Evolutionary conservation across 2,329 filamentous ascomycete species (phyloP).

Genomic region (Emmonsia crescens): DNA sequence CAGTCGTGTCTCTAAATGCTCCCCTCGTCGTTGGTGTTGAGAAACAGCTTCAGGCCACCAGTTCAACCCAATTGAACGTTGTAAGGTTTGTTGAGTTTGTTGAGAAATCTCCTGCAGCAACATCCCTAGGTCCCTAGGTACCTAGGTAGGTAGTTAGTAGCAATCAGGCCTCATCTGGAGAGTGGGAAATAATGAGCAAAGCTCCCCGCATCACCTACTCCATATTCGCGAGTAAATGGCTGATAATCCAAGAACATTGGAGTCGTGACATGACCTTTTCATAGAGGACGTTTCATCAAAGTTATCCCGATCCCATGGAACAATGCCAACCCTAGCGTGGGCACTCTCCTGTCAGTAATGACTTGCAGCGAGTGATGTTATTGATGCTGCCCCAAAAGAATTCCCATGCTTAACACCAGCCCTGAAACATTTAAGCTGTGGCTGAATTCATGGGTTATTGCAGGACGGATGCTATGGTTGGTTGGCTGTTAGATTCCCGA

Average conservation of each 20-base stretch:
- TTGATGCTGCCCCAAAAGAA: no score
- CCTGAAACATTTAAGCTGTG: neutral
- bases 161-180: no score
- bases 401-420: no score
- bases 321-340: neutral
- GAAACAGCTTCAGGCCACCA: neutral
- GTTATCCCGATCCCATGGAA: neutral
- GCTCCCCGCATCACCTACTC: neutral
- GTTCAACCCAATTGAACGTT: no score
- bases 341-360: no score
- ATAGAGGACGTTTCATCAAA: neutral
- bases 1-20: neutral
- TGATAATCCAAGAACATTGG: neutral
- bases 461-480: neutral
- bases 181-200: no score
- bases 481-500: neutral
- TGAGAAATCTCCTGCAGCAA: neutral
- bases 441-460: neutral
- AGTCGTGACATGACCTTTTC: neutral
- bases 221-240: neutral
- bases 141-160: no score
- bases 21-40: neutral
- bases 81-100: neutral
- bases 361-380: neutral
- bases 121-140: no score